phyloP scores from a whole-genome alignment of 495 filamentous ascomycete species.

The Cercophora scortea region DNA sequence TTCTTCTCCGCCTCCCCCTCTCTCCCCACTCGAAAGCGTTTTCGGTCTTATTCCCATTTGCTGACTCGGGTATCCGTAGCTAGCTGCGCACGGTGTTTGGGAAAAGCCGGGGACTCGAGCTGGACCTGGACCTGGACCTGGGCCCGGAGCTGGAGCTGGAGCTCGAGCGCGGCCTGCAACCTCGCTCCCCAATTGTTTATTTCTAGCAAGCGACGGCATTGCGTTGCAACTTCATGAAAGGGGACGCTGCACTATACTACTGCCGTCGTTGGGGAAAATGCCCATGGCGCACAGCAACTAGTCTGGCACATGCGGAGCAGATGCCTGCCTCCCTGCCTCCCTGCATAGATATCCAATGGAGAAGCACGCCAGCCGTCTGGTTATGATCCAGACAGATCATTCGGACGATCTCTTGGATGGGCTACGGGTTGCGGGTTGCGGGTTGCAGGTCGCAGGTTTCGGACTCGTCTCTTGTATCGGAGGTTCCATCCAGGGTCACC shows the following conservation, averaged over 20 bases:
- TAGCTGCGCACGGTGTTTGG: too few species aligned
- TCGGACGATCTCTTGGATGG: background rate
- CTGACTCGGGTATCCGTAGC: too few species aligned
- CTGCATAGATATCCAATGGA: background rate
- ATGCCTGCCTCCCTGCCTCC: background rate
- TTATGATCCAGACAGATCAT: background rate
- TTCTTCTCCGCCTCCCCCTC: too few species aligned
- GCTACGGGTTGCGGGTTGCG: background rate
- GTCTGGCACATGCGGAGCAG: background rate
- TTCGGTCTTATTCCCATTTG: too few species aligned
- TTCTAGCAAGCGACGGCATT: background rate
- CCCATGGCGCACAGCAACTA: background rate
- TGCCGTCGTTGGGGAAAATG: background rate
- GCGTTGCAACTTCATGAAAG: background rate
- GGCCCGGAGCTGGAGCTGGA: background rate
- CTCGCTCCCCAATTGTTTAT: background rate
- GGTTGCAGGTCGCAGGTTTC: too few species aligned
- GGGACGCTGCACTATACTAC: background rate
- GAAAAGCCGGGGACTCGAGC: too few species aligned
- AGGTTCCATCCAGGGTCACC: too few species aligned
- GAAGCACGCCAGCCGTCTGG: background rate
- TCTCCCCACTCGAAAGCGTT: too few species aligned
- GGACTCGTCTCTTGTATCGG: too few species aligned
- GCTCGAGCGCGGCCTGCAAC: background rate
- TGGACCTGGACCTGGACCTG: too few species aligned